Evolutionary conservation across 2,329 filamentous ascomycete species (phyloP), one percentile per base, ranked within the genome.

Genomic region (Fusarium dimerum): DNA sequence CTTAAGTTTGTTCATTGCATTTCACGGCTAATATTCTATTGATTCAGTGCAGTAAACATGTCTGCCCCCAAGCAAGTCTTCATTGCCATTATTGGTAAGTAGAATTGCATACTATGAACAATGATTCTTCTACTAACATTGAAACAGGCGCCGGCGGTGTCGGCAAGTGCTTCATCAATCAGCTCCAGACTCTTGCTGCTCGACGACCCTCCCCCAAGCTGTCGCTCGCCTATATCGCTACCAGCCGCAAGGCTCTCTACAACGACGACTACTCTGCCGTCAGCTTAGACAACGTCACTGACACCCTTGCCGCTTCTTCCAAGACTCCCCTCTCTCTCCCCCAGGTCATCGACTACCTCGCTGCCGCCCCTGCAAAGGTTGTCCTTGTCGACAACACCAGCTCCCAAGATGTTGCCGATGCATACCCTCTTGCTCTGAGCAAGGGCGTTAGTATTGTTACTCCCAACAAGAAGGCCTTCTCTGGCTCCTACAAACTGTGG

Each of bases 401-500:
- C 74, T 92, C 90, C 63, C 88, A 93, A 65, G 86, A 89, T 59
- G 81, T 99, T 30, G 94, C 93, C 45, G 83, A 89, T 55, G 76
- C 83, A 30, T 99, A 99, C 73, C 92, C 94, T 1, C 72, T 82
- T 43, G 90, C 96, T 72, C 78, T 99, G 55, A 81, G 83, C 66
- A 84, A 85, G 58, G 93, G 92, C 12, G 87, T 99, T 72, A 93
- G 86, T 73, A 85, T 99, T 64, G 90, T 97, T 29, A 99, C 94
- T 1, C 92, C 94, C 41, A 99, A 97, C 81, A 99, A 99, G 80
- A 99, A 99, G 76, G 93, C 89, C 13, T 99, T 99, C 75, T 95
- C 91, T 0, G 86, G 89, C 52, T 85, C 84, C 43, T 86, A 90
- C 66, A 79, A 85, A 63, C 78, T 96, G 50, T 99, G 93, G 92